phyloP scores from a whole-genome alignment of 2,329 filamentous ascomycete species.

The Cercospora nicotianae region DNA sequence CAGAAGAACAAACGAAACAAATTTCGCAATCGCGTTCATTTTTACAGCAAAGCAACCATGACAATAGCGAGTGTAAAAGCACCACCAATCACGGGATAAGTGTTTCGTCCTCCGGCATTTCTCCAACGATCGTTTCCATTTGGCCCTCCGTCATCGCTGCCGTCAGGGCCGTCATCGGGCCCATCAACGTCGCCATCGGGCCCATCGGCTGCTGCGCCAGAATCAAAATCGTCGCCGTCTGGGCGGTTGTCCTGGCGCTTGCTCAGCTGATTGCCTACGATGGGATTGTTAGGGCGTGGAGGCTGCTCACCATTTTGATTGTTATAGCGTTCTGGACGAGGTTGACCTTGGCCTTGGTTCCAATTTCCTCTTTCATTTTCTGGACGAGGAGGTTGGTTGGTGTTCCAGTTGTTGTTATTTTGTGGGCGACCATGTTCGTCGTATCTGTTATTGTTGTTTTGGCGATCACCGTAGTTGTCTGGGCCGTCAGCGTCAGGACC shows the following conservation, averaged over 20 bases:
- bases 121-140: slow-evolving; percentile 1
- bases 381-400: background rate
- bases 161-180: background rate
- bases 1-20: background rate
- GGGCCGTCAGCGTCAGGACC: too few species aligned
- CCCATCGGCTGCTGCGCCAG: background rate
- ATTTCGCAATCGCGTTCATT: background rate
- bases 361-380: background rate
- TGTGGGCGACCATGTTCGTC: background rate
- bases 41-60: slow-evolving; percentile 13
- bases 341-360: background rate
- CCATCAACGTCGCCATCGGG: background rate
- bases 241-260: background rate
- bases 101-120: slow-evolving; percentile 14
- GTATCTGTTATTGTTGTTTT: background rate
- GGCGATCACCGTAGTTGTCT: slow-evolving; percentile 1
- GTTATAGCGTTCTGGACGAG: background rate
- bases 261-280: background rate
- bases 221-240: background rate
- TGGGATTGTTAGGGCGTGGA: background rate
- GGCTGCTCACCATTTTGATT: background rate
- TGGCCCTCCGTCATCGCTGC: background rate
- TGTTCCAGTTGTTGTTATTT: background rate
- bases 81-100: slow-evolving; percentile 9
- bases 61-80: slow-evolving; percentile 10